phyloP scores from a whole-genome alignment of 495 filamentous ascomycete species.

The Penicillium lividum region DNA sequence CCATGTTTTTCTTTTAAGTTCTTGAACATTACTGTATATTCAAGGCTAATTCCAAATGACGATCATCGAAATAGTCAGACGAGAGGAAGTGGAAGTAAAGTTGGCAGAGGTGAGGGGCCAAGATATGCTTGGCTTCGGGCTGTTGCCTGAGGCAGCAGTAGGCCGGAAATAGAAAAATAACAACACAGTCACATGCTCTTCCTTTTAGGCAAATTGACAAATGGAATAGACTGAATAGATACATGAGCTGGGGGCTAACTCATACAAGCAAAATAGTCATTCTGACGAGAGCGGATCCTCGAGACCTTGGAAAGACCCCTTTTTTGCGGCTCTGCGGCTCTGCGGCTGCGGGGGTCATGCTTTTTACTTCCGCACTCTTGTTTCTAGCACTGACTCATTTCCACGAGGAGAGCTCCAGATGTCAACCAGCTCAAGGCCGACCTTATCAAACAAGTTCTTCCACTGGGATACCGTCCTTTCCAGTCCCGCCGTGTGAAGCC shows the following conservation, averaged over 20 bases:
- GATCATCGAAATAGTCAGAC: neutral
- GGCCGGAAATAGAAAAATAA: neutral
- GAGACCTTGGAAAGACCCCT: neutral
- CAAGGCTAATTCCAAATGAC: neutral
- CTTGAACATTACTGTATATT: slow-evolving; percentile 35
- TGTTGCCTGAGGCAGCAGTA: slow-evolving; percentile 8
- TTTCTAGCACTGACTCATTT: slow-evolving; percentile 18
- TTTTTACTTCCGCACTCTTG: neutral
- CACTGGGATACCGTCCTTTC: slow-evolving; percentile 42
- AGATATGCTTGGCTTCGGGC: slow-evolving; percentile 1
- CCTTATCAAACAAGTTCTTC: slow-evolving; percentile 32
- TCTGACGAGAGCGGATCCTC: neutral
- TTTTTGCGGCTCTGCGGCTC: neutral
- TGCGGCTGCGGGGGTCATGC: neutral
- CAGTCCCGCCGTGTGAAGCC: slow-evolving; percentile 30
- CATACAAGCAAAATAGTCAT: neutral
- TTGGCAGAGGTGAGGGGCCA: slow-evolving; percentile 9
- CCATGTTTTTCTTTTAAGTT: slow-evolving; percentile 43
- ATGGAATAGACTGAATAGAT: neutral
- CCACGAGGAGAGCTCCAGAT: slow-evolving; percentile 27
- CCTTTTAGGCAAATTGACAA: neutral
- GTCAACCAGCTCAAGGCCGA: slow-evolving; percentile 37
- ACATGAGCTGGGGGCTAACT: neutral
- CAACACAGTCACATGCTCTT: neutral
- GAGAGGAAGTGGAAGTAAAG: neutral